Evolutionary conservation across 495 filamentous ascomycete genomes (phyloP), one percentile per base, ranked within the genome.

Genomic region (Penicillium turbatum): DNA sequence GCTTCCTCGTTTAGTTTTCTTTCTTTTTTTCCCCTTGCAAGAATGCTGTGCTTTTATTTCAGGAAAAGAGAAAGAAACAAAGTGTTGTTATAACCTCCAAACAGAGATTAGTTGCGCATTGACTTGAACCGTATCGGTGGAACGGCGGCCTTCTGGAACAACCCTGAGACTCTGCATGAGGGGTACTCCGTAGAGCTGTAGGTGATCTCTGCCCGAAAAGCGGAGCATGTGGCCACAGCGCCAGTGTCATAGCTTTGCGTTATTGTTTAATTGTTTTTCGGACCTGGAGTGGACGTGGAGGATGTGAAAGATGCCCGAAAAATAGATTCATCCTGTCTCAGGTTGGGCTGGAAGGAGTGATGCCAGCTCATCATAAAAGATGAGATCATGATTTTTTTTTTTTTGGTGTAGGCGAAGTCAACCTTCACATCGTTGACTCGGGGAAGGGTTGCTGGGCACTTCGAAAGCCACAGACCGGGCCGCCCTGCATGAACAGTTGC

Each of bases 301-400:
- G 7, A 45, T 35, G 35, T 16, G 30, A 29, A 44, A 29, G 48
- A 45, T 52, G 42, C 42, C 40, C 34, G 36, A 49, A 49, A 48
- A 6, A 21, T 26, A 19, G n/a, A 36, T 35, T 27, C 26, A 16
- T 27, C 38, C 41, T 26, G 24, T 6, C 26, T 40, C 30, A 31
- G 37, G 50, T 61, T 54, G 54, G 58, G 54, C 54, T 45, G 50
- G 34, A 48, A 11, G 55, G 34, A 44, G 51, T 27, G 39, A 24
- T 70, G 69, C 67, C 69, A 72, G 69, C 67, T 65, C 69, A 70
- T 68, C 69, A 52, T 21, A n/a, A 51, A 41, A 16, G n/a, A 59
- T 58, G 51, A 54, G 29, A 55, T 59, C 44, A 57, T 58, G 27
- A 24, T 48, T 39, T n/a, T 53, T 15, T n/a, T 53, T 15, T 2